Evolutionary conservation across 2,329 filamentous ascomycete species (phyloP), one percentile per base, ranked within the genome.

Genomic region (Penicillium fuscoglaucum): DNA sequence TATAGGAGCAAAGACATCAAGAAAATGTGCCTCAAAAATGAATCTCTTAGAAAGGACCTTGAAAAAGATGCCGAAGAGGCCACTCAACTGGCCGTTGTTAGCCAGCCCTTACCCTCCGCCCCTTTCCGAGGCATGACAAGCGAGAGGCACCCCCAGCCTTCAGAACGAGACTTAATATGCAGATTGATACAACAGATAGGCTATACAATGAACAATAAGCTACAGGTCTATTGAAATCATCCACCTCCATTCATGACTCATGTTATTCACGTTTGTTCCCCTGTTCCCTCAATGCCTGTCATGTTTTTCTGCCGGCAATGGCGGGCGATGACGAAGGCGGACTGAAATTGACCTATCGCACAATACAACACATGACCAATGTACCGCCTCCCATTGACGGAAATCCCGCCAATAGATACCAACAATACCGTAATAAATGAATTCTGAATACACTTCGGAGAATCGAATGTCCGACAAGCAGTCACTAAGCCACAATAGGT

Each of bases 241-340:
- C 35, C 4, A 46, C 5, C 37, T 31, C 17, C n/a, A 52, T 52
- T 24, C 8, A 51, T 33, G 13, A 35, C 39, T 19, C 6, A 10
- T 43, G n/a, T 8, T 44, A 37, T 45, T 52, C 29, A 56, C 4
- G 2, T 19, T 39, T 29, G 21, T 40, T 31, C n/a, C 19, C 17
- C 29, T 39, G 24, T 31, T 29, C 24, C 45, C 41, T 28, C 41
- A 19, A 54, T 50, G 55, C 26, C 43, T 29, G 40, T 54, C 55
- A 54, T 58, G 55, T 48, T 58, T 65, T 68, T 66, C 61, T 67
- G 64, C 66, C 62, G 31, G 62, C 31, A 47, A 35, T 61, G 58
- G 55, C 52, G 56, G 62, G 66, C 67, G 66, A 74, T 74, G 72
- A 74, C 72, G 72, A 71, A 67, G 69, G 64, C 61, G 62, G 62